phyloP scores from a whole-genome alignment of 345 rosid species.

The Garcia nutans region DNA sequence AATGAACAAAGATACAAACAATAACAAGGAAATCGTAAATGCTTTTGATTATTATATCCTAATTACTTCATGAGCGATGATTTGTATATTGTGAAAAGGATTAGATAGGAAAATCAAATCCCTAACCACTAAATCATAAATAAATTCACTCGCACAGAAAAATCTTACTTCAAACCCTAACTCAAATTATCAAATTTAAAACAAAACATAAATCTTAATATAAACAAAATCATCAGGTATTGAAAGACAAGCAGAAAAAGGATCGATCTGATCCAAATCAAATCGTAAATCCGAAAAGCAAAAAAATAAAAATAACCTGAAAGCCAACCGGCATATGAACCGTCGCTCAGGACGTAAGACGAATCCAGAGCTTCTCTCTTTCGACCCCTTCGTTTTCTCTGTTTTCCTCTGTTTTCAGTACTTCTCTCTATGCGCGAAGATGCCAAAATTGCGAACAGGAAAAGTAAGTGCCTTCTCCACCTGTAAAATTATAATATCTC shows the following conservation, averaged over 20 bases:
- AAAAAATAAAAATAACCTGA: constrained; percentile 44
- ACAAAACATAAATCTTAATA: neutral
- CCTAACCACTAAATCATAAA: neutral
- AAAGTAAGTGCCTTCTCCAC: no score
- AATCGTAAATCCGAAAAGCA: neutral
- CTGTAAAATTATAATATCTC: no score
- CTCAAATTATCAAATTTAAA: neutral
- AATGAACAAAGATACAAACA: neutral
- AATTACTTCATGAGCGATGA: neutral
- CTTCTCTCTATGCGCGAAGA: no score
- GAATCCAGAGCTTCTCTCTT: constrained; percentile 64
- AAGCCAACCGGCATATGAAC: constrained; percentile 69
- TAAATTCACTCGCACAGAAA: neutral
- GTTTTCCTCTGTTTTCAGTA: no score
- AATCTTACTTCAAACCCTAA: neutral
- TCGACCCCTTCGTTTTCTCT: no score
- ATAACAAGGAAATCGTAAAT: no score
- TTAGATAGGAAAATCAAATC: neutral
- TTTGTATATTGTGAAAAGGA: neutral
- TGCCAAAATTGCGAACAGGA: no score
- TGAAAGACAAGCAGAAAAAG: neutral
- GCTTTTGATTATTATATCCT: neutral
- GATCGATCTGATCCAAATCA: constrained; percentile 29
- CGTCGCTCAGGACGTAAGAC: constrained; percentile 78
- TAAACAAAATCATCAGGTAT: neutral